Evolutionary conservation across 345 rosid genomes (phyloP).

Genomic region (Eucalyptus paniculata): DNA sequence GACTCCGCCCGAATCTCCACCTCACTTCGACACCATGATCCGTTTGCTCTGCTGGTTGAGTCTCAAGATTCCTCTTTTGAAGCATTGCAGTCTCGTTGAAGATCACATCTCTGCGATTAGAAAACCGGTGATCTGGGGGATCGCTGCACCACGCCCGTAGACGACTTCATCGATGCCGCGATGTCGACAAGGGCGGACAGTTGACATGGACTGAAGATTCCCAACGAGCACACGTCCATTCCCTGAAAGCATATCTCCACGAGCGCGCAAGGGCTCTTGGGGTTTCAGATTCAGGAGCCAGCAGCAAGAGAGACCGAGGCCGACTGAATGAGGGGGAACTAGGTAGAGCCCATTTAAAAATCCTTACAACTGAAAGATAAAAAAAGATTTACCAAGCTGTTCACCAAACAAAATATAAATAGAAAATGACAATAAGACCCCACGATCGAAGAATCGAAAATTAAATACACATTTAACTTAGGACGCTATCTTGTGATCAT

Average conservation of each 20-base stretch:
- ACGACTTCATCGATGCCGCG: conserved; percentile 21
- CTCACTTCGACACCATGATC: no score
- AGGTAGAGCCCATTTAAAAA: not conserved
- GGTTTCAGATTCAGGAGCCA: not conserved
- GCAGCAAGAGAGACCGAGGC: not conserved
- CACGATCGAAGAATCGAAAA: not conserved
- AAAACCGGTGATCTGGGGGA: no score
- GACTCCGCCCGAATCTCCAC: no score
- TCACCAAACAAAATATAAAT: not conserved
- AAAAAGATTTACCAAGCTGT: not conserved
- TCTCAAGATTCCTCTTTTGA: no score
- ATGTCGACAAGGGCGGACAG: not conserved
- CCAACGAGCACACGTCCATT: not conserved
- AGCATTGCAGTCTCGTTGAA: no score
- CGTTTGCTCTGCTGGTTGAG: no score
- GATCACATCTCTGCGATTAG: no score
- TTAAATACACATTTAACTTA: not conserved
- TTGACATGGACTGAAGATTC: not conserved
- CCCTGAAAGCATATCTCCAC: not conserved
- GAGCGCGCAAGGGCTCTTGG: not conserved
- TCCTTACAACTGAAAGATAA: not conserved
- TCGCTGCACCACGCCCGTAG: no score
- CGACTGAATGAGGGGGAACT: not conserved
- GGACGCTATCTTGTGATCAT: not conserved
- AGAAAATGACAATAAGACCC: not conserved